phyloP scores from a whole-genome alignment of 176 grass and related monocot genomes.

The Bonia amplexicaulis region DNA sequence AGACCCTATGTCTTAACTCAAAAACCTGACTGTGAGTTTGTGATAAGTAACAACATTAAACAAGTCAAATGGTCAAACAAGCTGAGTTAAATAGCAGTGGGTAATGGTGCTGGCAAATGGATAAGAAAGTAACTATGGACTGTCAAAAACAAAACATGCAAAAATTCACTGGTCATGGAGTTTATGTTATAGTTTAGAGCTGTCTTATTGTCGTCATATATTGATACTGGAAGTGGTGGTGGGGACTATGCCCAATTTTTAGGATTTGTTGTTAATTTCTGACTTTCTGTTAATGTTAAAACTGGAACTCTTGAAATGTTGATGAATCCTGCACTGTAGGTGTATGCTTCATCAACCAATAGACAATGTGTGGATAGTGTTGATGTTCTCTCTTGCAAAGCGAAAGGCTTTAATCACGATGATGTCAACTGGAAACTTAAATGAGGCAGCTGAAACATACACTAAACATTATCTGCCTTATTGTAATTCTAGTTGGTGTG shows the following conservation, averaged over 20 bases:
- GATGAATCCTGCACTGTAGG: constrained; percentile 3
- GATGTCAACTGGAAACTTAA: neutral
- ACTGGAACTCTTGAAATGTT: neutral
- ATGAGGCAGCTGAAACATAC: neutral
- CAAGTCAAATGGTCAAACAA: neutral
- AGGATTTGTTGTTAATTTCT: neutral
- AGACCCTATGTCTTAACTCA: neutral
- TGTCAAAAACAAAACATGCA: neutral
- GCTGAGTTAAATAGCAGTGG: neutral
- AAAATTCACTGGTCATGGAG: neutral
- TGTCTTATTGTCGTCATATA: neutral
- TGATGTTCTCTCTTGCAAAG: neutral
- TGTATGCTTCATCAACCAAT: neutral
- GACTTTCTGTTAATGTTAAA: neutral
- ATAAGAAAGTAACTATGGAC: neutral
- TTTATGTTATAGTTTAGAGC: neutral
- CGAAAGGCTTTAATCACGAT: neutral
- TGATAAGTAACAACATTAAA: neutral
- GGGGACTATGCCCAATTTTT: neutral
- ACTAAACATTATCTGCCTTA: neutral
- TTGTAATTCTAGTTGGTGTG: neutral
- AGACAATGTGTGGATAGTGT: neutral
- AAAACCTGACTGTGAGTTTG: neutral
- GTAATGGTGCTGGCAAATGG: neutral
- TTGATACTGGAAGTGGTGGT: neutral